phyloP scores from a whole-genome alignment of 257 asterid species.

The Penstemon newberryi region DNA sequence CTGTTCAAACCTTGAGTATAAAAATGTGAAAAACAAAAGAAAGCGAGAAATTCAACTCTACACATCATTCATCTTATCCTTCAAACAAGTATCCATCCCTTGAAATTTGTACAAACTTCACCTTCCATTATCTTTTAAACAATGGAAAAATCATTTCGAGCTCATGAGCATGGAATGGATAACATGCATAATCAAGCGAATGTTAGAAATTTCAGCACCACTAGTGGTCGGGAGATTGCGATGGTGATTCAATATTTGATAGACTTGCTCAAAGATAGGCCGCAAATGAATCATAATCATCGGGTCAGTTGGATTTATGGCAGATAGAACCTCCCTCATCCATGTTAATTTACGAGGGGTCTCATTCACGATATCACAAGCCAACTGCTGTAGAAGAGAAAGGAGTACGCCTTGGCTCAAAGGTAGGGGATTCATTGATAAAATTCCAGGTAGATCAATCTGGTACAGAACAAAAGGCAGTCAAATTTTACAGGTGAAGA shows the following conservation, averaged over 20 bases:
- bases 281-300: constrained; percentile 76
- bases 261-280: constrained; percentile 95
- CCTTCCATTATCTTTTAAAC: not conserved
- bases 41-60: constrained; percentile 5
- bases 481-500: not conserved
- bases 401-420: constrained; percentile 96
- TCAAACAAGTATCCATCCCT: constrained; percentile 5
- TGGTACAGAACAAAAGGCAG: constrained; percentile 22
- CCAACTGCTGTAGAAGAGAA: constrained; percentile 85
- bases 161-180: constrained; percentile 85
- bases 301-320: constrained; percentile 75
- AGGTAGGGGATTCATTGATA: constrained; percentile 73
- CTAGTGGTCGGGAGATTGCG: constrained; percentile 57
- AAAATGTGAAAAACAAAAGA: constrained; percentile 9
- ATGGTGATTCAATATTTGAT: constrained; percentile 74
- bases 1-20: constrained; percentile 9
- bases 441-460: constrained; percentile 74
- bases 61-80: constrained; percentile 1
- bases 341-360: constrained; percentile 65
- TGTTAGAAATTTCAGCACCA: constrained; percentile 52
- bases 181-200: constrained; percentile 83
- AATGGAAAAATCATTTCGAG: constrained; percentile 50
- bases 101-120: constrained; percentile 30
- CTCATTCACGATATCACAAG: constrained; percentile 76
- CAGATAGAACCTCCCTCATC: constrained; percentile 84